Evolutionary conservation across 495 filamentous ascomycete species (phyloP).

Genomic region (Neurospora sublineolata): DNA sequence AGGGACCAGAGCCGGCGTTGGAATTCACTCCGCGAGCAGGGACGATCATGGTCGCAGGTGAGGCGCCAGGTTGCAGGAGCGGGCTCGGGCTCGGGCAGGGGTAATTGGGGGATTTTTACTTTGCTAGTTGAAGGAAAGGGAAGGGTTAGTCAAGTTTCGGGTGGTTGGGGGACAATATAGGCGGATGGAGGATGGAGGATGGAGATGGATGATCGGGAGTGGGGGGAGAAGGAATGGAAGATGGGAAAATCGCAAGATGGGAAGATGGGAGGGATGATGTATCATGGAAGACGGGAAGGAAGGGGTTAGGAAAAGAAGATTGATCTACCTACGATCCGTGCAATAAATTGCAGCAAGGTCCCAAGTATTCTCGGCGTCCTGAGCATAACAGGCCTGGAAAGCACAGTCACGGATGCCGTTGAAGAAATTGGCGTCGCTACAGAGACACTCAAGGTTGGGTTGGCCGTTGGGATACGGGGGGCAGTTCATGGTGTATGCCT

Average conservation of each 20-base stretch:
- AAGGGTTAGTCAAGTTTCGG: not conserved
- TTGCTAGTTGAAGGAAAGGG: too few species aligned
- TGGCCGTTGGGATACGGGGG: not conserved
- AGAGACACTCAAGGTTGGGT: constrained; percentile 8
- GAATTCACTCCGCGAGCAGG: not conserved
- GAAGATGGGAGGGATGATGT: not conserved
- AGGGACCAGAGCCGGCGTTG: not conserved
- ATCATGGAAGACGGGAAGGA: not conserved
- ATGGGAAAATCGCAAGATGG: not conserved
- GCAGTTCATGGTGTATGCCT: constrained; percentile 5
- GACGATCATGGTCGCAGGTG: not conserved
- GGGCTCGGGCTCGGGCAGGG: not conserved
- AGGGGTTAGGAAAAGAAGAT: not conserved
- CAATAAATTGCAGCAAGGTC: not conserved
- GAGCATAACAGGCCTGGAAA: not conserved
- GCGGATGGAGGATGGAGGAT: not conserved
- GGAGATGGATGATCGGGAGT: not conserved
- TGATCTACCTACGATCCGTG: not conserved
- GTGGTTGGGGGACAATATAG: too few species aligned
- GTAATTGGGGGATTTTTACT: not conserved
- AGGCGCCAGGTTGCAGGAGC: not conserved
- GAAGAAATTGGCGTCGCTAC: constrained; percentile 7
- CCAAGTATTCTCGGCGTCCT: not conserved
- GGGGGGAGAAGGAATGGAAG: not conserved
- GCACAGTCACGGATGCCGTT: constrained; percentile 12